Evolutionary conservation across 1,284 basidiomycete species (phyloP).

Genomic region (Taiwanofungus camphoratus): DNA sequence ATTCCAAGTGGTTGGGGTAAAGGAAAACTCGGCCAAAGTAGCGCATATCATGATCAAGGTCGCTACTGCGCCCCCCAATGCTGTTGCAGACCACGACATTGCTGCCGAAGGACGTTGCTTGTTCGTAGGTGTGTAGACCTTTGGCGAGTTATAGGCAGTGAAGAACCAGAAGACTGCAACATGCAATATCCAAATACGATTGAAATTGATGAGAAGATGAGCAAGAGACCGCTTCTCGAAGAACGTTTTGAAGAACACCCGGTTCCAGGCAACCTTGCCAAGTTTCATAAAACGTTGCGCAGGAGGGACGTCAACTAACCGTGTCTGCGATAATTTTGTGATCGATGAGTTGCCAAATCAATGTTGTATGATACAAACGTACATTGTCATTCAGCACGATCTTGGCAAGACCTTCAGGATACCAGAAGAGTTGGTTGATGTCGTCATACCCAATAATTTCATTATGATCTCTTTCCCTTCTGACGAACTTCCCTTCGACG

Average conservation of each 20-base stretch:
- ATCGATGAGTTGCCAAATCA: background rate
- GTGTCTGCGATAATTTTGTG: constrained; percentile 49
- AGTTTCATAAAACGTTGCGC: constrained; percentile 90
- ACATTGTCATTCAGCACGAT: constrained; percentile 88
- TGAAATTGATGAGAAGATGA: constrained; percentile 95
- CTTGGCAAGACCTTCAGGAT: constrained; percentile 93
- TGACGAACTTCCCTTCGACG: constrained; percentile 91
- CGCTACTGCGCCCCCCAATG: constrained; percentile 86
- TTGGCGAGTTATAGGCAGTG: constrained; percentile 95
- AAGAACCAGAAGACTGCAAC: constrained; percentile 91
- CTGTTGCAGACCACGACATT: constrained; percentile 92
- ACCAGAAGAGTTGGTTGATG: constrained; percentile 99
- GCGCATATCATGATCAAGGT: constrained; percentile 89
- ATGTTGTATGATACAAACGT: constrained; percentile 23
- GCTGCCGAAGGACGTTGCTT: constrained; percentile 56
- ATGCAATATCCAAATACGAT: constrained; percentile 94
- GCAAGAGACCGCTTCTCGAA: constrained; percentile 90
- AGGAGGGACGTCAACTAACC: constrained; percentile 85
- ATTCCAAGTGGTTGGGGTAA: constrained; percentile 97
- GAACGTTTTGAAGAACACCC: constrained; percentile 96
- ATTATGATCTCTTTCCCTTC: constrained; percentile 92
- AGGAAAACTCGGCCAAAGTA: constrained; percentile 87
- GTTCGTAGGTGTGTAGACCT: constrained; percentile 74
- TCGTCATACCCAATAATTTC: constrained; percentile 98
- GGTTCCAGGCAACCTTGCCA: constrained; percentile 85